A percentile compares a stretch with the other conserved stretches of the same genome.
Evolutionary conservation across 305 asterid species (phyloP).

Genomic region (Euphrasia arctica): DNA sequence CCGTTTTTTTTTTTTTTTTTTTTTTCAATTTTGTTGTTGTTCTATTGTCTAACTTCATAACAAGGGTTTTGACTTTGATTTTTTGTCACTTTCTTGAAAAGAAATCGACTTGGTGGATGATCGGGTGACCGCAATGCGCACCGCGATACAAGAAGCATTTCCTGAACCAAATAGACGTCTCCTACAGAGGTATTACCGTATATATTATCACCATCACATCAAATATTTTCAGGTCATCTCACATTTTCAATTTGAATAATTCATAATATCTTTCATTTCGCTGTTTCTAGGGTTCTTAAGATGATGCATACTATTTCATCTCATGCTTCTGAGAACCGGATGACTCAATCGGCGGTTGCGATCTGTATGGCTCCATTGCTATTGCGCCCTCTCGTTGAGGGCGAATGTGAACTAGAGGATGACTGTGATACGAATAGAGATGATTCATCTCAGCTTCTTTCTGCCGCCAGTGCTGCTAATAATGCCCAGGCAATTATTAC

Average conservation of each 20-base stretch:
- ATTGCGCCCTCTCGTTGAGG: conserved; percentile 95
- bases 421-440: conserved; percentile 76
- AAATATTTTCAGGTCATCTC: conserved; percentile 3
- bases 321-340: conserved; percentile 85
- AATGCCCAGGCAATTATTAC: conserved; percentile 94
- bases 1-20: no score
- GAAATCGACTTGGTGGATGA: conserved; percentile 88
- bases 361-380: conserved; percentile 99
- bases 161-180: conserved; percentile 99
- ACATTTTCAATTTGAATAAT: conserved; percentile 3
- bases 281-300: conserved; percentile 67
- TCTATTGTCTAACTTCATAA: no score
- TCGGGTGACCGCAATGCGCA: conserved; percentile 79
- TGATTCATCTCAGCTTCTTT: conserved; percentile 93
- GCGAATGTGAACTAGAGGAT: conserved; percentile 98
- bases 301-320: conserved; percentile 88
- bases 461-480: conserved; percentile 99
- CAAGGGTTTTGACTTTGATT: conserved; percentile 23
- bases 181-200: conserved; percentile 69
- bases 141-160: conserved; percentile 85
- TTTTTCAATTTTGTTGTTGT: no score
- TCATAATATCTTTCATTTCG: conserved; percentile 23
- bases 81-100: conserved; percentile 34
- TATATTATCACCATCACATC: neutral
- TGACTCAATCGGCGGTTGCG: conserved; percentile 97